Evolutionary conservation across 2,329 filamentous ascomycete genomes (phyloP).

Genomic region (Stromatinia cepivora): DNA sequence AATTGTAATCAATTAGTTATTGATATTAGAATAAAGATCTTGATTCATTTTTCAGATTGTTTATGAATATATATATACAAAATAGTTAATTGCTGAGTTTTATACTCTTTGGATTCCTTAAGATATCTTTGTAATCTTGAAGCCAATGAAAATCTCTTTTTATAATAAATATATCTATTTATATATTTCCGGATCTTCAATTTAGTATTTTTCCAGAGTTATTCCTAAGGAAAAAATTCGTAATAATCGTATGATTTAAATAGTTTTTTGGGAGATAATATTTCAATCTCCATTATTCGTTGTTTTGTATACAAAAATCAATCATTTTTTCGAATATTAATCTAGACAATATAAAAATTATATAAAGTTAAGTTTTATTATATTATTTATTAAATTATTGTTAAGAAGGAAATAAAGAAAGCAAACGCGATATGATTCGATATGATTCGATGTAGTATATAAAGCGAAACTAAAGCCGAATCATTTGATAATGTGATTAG

Average conservation of each 20-base stretch:
- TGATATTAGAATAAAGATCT: background rate
- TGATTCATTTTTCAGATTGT: background rate
- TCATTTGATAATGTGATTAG: background rate
- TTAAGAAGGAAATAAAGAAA: background rate
- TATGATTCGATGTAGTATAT: no score
- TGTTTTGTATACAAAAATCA: background rate
- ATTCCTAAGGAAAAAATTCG: background rate
- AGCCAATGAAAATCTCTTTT: background rate
- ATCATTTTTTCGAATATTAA: background rate
- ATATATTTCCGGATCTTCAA: background rate
- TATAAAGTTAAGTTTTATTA: no score
- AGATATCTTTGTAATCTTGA: background rate
- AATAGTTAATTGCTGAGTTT: background rate
- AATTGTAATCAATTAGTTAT: no score
- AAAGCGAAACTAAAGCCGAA: no score
- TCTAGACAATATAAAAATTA: background rate
- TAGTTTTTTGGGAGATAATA: no score
- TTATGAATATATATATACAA: background rate
- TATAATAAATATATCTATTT: background rate
- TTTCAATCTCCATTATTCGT: background rate
- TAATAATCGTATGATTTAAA: background rate
- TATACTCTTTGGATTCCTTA: background rate
- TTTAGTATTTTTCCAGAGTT: background rate
- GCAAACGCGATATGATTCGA: background rate
- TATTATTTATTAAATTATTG: no score